Conservation (phyloP, 495 filamentous ascomycete genomes). For the Podospora australis region DNA sequence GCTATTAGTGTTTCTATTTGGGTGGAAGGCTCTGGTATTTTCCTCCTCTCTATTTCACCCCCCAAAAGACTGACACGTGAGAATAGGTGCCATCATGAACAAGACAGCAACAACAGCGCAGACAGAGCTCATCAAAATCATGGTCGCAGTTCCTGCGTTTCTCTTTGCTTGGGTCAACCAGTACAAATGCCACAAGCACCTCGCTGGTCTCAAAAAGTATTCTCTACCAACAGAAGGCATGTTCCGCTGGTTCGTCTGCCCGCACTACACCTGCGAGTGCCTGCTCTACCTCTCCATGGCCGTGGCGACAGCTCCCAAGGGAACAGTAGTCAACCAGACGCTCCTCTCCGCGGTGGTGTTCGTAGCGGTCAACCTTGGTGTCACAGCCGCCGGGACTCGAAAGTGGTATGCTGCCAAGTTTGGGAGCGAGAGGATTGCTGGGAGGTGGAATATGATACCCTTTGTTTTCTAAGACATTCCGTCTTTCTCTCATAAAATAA, state of each 20-base stretch:
- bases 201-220: constrained; percentile 77
- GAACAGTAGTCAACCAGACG: constrained; percentile 61
- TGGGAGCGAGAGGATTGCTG: constrained; percentile 56
- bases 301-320: constrained; percentile 62
- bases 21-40: constrained; percentile 75
- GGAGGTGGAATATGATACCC: constrained; percentile 80
- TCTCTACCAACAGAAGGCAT: constrained; percentile 60
- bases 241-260: constrained; percentile 66
- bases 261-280: constrained; percentile 91
- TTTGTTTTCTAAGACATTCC: constrained; percentile 51
- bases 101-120: constrained; percentile 29
- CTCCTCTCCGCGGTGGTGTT: constrained; percentile 62
- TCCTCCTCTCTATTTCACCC: neutral
- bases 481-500: neutral
- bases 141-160: constrained; percentile 59
- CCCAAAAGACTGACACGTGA: neutral
- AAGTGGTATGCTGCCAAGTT: constrained; percentile 80
- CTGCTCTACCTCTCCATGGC: constrained; percentile 75
- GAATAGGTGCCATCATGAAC: constrained; percentile 24
- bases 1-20: constrained; percentile 66
- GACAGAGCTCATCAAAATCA: constrained; percentile 48
- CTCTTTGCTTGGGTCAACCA: constrained; percentile 70
- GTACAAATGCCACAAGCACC: constrained; percentile 72
- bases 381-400: constrained; percentile 71
- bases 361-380: constrained; percentile 70